Conservation (phyloP, 306 rosid genomes). For the Lablab purpureus region DNA sequence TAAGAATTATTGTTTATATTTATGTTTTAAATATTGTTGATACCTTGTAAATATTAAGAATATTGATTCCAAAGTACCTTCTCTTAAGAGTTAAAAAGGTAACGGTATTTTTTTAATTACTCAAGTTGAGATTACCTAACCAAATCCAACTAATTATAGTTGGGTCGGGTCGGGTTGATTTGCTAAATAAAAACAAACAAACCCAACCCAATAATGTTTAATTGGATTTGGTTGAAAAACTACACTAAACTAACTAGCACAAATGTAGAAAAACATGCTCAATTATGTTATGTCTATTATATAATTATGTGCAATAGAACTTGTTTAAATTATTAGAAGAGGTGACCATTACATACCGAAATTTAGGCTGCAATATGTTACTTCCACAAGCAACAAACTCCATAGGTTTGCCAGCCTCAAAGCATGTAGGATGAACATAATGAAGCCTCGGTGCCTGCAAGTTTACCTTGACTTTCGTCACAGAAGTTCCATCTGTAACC, state of each 20-base stretch:
- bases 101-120: no score
- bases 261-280: background rate
- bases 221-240: no score
- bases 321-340: constrained; percentile 34
- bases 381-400: constrained; percentile 95
- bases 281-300: background rate
- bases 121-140: no score
- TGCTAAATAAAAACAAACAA: no score
- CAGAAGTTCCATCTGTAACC: constrained; percentile 67
- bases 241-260: background rate
- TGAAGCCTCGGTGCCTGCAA: constrained; percentile 85
- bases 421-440: constrained; percentile 82
- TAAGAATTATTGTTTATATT: no score
- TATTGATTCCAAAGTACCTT: no score
- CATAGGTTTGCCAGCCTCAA: constrained; percentile 98
- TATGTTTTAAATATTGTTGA: no score
- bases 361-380: constrained; percentile 82
- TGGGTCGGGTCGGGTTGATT: no score
- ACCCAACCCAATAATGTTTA: no score
- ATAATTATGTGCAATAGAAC: constrained; percentile 6
- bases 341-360: constrained; percentile 64
- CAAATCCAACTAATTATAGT: no score
- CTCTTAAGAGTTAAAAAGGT: no score
- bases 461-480: constrained; percentile 65
- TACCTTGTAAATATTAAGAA: no score